These are phyloP conservation scores for Helenozyma rhizophorensis DNA, from an alignment of 805 yeast genomes.

Conservation along the genomic window DNA sequence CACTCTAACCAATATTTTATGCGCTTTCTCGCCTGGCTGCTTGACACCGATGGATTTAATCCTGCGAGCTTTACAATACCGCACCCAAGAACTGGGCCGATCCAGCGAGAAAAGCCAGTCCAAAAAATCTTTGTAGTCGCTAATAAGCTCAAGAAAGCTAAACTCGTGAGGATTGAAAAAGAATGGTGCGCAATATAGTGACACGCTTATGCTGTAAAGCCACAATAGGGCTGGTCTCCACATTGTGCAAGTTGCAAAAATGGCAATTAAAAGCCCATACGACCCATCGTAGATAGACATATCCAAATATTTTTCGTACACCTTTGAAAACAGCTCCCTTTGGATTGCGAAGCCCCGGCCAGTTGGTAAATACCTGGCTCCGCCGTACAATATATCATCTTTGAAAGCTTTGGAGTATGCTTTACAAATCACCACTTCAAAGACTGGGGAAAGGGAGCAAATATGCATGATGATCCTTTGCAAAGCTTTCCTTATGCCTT, in stretches of 20 bases:
- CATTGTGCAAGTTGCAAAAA: slow-evolving; percentile 43
- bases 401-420: slow-evolving; percentile 68
- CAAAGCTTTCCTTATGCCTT: slow-evolving; percentile 73
- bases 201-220: slow-evolving; percentile 93
- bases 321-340: slow-evolving; percentile 68
- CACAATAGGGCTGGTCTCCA: slow-evolving; percentile 94
- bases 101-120: slow-evolving; percentile 56
- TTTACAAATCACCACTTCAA: slow-evolving; percentile 80
- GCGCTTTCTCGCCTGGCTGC: too few species aligned
- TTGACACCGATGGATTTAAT: slow-evolving; percentile 13
- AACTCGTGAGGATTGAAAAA: slow-evolving; percentile 97
- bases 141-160: slow-evolving; percentile 91
- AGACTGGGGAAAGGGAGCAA: slow-evolving; percentile 69
- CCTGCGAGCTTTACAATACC: slow-evolving; percentile 9
- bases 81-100: slow-evolving; percentile 8
- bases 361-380: slow-evolving; percentile 82
- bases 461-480: slow-evolving; percentile 68
- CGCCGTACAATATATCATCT: slow-evolving; percentile 74
- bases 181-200: slow-evolving; percentile 89
- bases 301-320: slow-evolving; percentile 75
- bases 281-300: slow-evolving; percentile 74
- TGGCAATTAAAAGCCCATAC: slow-evolving; percentile 7
- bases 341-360: slow-evolving; percentile 86
- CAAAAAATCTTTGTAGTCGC: slow-evolving; percentile 92
- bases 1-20: too few species aligned